A percentile compares a stretch with the other conserved stretches of the same genome.
These are phyloP conservation scores for Geotrichum carabidarum DNA, from an alignment of 1,139 yeast species.

Conservation along the genomic window DNA sequence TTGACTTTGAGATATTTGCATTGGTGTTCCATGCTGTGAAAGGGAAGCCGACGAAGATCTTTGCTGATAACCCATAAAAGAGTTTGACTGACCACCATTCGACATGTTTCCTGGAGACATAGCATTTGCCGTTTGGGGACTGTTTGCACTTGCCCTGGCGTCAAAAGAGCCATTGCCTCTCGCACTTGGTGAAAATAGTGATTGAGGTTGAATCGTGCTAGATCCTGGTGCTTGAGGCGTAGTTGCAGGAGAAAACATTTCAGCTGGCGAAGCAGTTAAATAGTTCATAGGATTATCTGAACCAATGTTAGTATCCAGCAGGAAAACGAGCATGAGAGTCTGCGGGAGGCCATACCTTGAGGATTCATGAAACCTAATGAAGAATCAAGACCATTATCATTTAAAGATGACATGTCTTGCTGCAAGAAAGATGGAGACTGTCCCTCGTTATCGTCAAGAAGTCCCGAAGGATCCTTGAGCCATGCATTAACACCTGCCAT, in stretches of 20 bases:
- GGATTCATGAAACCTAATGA: neutral
- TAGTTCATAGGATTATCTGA: constrained; percentile 7
- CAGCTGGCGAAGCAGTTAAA: constrained; percentile 8
- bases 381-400: neutral
- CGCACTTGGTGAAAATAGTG: constrained; percentile 14
- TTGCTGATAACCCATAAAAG: neutral
- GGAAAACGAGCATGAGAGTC: neutral
- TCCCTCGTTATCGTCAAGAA: constrained; percentile 1
- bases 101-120: constrained; percentile 1
- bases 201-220: constrained; percentile 9
- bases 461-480: constrained; percentile 14
- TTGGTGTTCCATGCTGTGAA: neutral
- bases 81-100: neutral
- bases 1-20: neutral
- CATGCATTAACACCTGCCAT: constrained; percentile 16
- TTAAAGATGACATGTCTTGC: neutral
- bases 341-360: constrained; percentile 5
- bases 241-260: constrained; percentile 6
- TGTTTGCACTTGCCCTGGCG: neutral
- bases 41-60: neutral
- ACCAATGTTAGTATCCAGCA: neutral
- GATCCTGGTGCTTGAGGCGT: constrained; percentile 2
- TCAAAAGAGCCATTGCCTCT: neutral
- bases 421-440: neutral
- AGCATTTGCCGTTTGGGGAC: constrained; percentile 6